These are phyloP conservation scores for Kurtzmaniella quercitrusa DNA, from an alignment of 1,139 yeast genomes.

Conservation along the genomic window DNA sequence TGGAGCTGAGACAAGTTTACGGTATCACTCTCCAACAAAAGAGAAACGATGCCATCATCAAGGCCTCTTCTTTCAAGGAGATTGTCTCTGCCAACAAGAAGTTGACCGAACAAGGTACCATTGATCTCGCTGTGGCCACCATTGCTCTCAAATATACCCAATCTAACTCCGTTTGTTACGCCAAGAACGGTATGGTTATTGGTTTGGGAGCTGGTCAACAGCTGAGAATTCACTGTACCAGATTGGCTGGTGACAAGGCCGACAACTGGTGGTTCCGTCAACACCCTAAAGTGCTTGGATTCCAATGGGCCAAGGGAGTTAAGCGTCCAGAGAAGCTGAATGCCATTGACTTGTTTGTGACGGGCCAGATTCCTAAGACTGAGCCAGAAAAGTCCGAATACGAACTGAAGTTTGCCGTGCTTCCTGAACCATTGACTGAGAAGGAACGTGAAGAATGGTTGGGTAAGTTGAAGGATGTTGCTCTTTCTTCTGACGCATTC, in stretches of 20 bases:
- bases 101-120: slow-evolving; percentile 84
- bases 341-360: slow-evolving; percentile 90
- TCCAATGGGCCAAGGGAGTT: slow-evolving; percentile 97
- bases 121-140: slow-evolving; percentile 94
- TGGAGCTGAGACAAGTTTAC: slow-evolving; percentile 92
- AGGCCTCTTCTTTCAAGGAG: slow-evolving; percentile 81
- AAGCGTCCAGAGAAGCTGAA: slow-evolving; percentile 98
- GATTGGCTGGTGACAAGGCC: slow-evolving; percentile 98
- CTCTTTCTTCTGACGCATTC: slow-evolving; percentile 95
- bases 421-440: slow-evolving; percentile 79
- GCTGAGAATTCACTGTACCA: slow-evolving; percentile 97
- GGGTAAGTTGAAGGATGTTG: slow-evolving; percentile 72
- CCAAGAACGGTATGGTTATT: slow-evolving; percentile 97
- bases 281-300: slow-evolving; percentile 86
- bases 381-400: slow-evolving; percentile 94
- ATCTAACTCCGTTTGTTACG: slow-evolving; percentile 96
- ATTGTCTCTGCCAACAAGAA: slow-evolving; percentile 82
- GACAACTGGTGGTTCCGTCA: slow-evolving; percentile 99
- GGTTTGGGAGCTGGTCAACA: slow-evolving; percentile 99
- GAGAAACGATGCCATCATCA: slow-evolving; percentile 95
- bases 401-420: slow-evolving; percentile 77
- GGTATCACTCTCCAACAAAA: slow-evolving; percentile 94
- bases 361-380: slow-evolving; percentile 82
- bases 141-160: slow-evolving; percentile 96
- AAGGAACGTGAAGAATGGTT: slow-evolving; percentile 90